Base-by-base conservation (phyloP, 768 basidiomycete genomes). In the Termitomyces titanicus region DNA sequence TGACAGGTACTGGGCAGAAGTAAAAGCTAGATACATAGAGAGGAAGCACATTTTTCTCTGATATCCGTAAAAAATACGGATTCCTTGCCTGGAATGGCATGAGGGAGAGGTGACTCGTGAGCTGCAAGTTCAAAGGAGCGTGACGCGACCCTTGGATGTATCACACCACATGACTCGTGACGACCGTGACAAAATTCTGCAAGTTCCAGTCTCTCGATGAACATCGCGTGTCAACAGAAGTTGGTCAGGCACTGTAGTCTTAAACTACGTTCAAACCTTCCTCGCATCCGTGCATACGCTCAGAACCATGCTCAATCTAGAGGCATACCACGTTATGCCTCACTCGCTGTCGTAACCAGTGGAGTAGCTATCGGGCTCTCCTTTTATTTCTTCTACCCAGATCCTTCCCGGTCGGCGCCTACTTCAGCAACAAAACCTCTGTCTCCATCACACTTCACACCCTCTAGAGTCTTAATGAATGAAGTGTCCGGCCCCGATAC, bases 31-130 rank as follows among this genome's bases (percentile, higher is more conserved):
- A 31, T 52, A 65, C 89, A 73, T 92, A 93, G 54, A 94, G 69
- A 3, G 93, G 93, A n/a, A 95, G 68, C 13, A 92, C 80, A 25
- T 77, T 78, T 37, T 79, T 80, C 47, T 84, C 77, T 5, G 91
- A 91, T 48, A 93, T 84, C 42, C 93, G 83, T 53, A 97, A 76
- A 67, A 94, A 94, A 64, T 86, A 90, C 0, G 84, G 78, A 65
- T 94, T 96, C 45, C 92, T 79, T 18, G 84, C 76, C 27, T 77
- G 74, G 68, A 89, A 94, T 0, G 75, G 68, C 89, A 90, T 90
- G 15, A 24, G 9, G 33, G 33, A 52, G 13, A 35, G 29, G 5
- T 29, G 29, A 29, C 29, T 29, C 29, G 29, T n/a, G n/a, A n/a
- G n/a, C n/a, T n/a, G n/a, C n/a, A n/a, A n/a, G 29, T 29, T 29